Conservation (phyloP, 106 monocot species). For the Acorus gramineus region DNA sequence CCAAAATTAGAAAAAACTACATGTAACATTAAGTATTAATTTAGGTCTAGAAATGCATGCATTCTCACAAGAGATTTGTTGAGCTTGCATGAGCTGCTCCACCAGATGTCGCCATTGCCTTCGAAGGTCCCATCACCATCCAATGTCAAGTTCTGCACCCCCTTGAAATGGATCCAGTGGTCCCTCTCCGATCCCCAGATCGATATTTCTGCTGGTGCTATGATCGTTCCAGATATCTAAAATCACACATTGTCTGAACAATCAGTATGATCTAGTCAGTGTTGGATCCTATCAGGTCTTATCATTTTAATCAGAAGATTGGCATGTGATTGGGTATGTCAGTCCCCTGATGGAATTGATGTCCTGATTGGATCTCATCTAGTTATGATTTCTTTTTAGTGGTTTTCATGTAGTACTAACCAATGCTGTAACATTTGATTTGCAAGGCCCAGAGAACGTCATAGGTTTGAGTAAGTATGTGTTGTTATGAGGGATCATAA, state of each 20-base stretch:
- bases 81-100: conserved; percentile 69
- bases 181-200: conserved; percentile 29
- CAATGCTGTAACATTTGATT: conserved; percentile 36
- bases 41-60: background rate
- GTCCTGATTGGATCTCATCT: too few relatives aligned
- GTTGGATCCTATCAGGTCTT: too few relatives aligned
- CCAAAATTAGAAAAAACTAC: too few relatives aligned
- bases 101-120: conserved; percentile 75
- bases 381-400: too few relatives aligned
- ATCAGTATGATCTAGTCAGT: too few relatives aligned
- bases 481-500: conserved; percentile 17
- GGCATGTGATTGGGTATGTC: too few relatives aligned
- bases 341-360: too few relatives aligned
- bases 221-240: conserved; percentile 48
- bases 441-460: conserved; percentile 67
- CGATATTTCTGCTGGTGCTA: conserved; percentile 37
- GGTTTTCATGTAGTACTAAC: conserved; percentile 15
- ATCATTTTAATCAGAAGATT: too few relatives aligned
- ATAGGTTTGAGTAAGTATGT: conserved; percentile 44
- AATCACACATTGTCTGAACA: background rate
- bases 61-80: conserved; percentile 48
- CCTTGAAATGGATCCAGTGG: conserved; percentile 50
- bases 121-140: conserved; percentile 60
- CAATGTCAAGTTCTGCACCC: conserved; percentile 30
- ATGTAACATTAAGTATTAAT: too few relatives aligned